phyloP scores from a whole-genome alignment of 176 grass and related monocot species.

The Oryza brachyantha region DNA sequence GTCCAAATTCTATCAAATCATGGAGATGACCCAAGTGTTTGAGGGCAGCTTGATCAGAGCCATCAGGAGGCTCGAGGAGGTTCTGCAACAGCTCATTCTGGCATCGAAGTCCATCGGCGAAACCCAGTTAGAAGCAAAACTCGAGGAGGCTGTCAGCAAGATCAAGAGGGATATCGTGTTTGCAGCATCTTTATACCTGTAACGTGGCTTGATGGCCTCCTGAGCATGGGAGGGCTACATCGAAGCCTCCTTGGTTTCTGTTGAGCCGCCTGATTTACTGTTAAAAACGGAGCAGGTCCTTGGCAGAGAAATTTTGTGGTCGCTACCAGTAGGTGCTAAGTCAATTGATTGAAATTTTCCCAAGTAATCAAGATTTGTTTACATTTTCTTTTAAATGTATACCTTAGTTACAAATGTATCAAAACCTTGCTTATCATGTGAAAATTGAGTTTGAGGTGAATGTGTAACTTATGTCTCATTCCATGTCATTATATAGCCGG shows the following conservation, averaged over 20 bases:
- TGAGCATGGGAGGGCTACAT: not conserved
- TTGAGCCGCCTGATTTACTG: slow-evolving; percentile 2
- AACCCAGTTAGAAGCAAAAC: slow-evolving; percentile 69
- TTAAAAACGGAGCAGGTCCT: not conserved
- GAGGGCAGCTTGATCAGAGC: slow-evolving; percentile 96
- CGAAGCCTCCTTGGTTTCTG: not conserved
- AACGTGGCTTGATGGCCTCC: not conserved
- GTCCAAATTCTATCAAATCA: slow-evolving; percentile 82
- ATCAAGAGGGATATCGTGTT: slow-evolving; percentile 79
- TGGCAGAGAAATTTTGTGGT: slow-evolving; percentile 24
- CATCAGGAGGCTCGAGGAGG: slow-evolving; percentile 84
- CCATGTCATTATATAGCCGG: not conserved
- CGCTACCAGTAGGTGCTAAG: not conserved
- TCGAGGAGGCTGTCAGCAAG: slow-evolving; percentile 74
- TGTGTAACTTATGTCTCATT: too few relatives aligned
- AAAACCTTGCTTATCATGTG: not conserved
- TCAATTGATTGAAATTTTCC: not conserved
- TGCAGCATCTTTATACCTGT: slow-evolving; percentile 66
- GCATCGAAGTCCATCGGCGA: slow-evolving; percentile 83
- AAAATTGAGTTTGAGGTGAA: not conserved
- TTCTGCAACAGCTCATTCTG: slow-evolving; percentile 89
- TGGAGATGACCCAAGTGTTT: slow-evolving; percentile 86
- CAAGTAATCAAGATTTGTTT: not conserved
- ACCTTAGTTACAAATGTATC: not conserved
- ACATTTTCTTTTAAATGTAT: not conserved